Evolutionary conservation across 164 flowering plant genomes (phyloP), one percentile per base, ranked within the genome.

Genomic region (Dillenia suffruticosa): DNA sequence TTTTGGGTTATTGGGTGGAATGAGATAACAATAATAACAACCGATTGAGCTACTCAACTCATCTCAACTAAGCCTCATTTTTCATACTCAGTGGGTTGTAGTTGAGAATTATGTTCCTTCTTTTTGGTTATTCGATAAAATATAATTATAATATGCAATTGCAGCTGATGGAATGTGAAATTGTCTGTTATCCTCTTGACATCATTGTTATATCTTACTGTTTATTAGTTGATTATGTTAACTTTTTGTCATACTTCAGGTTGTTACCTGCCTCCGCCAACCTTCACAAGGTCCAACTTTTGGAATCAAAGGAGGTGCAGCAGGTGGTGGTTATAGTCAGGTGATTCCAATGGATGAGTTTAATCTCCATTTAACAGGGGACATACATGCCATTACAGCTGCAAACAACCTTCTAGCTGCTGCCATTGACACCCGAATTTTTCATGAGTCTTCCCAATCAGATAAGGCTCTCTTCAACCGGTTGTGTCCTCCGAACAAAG

Each of bases 251-350:
- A 26, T 64, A 9, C 32, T 1, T 26, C 67, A 95, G 99, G 99
- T 91, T 65, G 84, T 92, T 53, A 94, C 99, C 60, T 91, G 97
- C 69, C 72, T 95, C 55, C 96, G 97, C 54, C 97, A 95, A 77
- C 99, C 97, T 61, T 91, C 97, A 56, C 99, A 92, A 86, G 99
- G 99, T 58, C 99, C 99, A 43, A 95, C 99, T 44, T 92, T 95
- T 79, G 99, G 99, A 73, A 92, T 95, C 58, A 95, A 95, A 78
- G 99, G 99, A 44, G 99, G 99, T 65, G 99, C 99, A 15, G 99
- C 99, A 8, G 99, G 99, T 60, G 99, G 97, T 59, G 99, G 99
- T 56, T 95, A 92, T 66, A 92, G 96, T 74, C 99, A 92, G 78
- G 97, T 95, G 52, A 92, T 95, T 51, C 99, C 99, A 13, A 90